Percentiles rank a stretch among this genome's conserved stretches.
phyloP scores from a whole-genome alignment of 2,329 filamentous ascomycete genomes.

The Phialophora macrospora region DNA sequence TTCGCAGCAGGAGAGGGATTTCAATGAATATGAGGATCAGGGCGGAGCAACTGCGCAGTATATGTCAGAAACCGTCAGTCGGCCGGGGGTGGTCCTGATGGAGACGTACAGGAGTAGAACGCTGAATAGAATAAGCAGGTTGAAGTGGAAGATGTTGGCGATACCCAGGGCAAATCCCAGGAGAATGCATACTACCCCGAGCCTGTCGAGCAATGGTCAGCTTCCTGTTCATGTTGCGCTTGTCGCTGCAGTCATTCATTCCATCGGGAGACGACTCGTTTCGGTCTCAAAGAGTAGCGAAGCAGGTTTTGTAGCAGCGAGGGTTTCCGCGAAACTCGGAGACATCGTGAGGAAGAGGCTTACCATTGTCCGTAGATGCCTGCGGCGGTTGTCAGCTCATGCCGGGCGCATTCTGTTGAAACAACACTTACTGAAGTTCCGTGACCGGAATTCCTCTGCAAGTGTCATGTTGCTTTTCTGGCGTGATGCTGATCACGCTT shows the following conservation, averaged over 20 bases:
- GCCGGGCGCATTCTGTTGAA: conserved; percentile 24
- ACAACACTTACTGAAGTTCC: conserved; percentile 66
- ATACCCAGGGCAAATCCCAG: conserved; percentile 71
- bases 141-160: conserved; percentile 69
- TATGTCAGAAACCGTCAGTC: conserved; percentile 9
- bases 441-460: conserved; percentile 65
- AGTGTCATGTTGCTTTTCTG: conserved; percentile 56
- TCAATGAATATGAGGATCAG: conserved; percentile 84
- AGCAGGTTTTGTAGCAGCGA: neutral
- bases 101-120: conserved; percentile 60
- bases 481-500: neutral
- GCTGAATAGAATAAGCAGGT: conserved; percentile 65
- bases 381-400: conserved; percentile 42
- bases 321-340: neutral
- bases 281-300: neutral
- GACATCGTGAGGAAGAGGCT: conserved; percentile 39
- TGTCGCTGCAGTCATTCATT: neutral
- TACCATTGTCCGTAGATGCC: conserved; percentile 73
- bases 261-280: neutral
- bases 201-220: conserved; percentile 41
- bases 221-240: neutral
- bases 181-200: conserved; percentile 64
- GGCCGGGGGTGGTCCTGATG: neutral
- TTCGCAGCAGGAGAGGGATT: conserved; percentile 91
- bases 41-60: conserved; percentile 62